Conservation (phyloP, 495 filamentous ascomycete genomes). For the Talaromyces stipitatus region DNA sequence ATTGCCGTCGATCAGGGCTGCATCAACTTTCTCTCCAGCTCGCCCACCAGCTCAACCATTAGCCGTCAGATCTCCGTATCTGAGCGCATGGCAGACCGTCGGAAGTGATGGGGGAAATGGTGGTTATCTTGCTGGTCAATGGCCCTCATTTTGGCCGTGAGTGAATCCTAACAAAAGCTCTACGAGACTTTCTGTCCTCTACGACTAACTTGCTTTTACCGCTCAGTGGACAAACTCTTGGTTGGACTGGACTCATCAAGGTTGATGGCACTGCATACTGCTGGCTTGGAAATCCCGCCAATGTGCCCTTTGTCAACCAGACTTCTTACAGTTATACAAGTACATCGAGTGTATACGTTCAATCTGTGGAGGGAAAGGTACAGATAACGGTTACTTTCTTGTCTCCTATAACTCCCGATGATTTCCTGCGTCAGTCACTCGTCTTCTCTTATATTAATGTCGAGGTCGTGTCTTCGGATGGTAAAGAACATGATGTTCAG, state of each 20-base stretch:
- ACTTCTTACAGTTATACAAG: conserved; percentile 49
- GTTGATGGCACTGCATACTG: conserved; percentile 47
- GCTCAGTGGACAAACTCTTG: conserved; percentile 38
- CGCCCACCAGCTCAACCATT: conserved; percentile 49
- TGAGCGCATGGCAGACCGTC: conserved; percentile 47
- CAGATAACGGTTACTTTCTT: conserved; percentile 51
- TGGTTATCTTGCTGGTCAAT: conserved; percentile 50
- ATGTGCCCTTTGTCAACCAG: conserved; percentile 35
- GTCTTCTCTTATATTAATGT: conserved; percentile 50
- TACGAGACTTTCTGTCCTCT: neutral
- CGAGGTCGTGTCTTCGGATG: conserved; percentile 45
- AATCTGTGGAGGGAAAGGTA: conserved; percentile 38
- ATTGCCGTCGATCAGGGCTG: conserved; percentile 14
- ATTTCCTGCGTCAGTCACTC: conserved; percentile 47
- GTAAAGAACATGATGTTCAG: conserved; percentile 44
- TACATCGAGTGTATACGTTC: conserved; percentile 49
- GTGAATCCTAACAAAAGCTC: conserved; percentile 9
- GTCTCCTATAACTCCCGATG: conserved; percentile 49
- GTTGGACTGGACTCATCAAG: conserved; percentile 50
- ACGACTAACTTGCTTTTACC: conserved; percentile 2
- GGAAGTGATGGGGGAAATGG: conserved; percentile 36
- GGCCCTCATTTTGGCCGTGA: conserved; percentile 50
- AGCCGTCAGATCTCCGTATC: conserved; percentile 51
- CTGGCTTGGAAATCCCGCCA: conserved; percentile 42
- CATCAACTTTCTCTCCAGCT: conserved; percentile 45